Evolutionary conservation across 1,284 basidiomycete genomes (phyloP).

Genomic region (Meira nashicola): DNA sequence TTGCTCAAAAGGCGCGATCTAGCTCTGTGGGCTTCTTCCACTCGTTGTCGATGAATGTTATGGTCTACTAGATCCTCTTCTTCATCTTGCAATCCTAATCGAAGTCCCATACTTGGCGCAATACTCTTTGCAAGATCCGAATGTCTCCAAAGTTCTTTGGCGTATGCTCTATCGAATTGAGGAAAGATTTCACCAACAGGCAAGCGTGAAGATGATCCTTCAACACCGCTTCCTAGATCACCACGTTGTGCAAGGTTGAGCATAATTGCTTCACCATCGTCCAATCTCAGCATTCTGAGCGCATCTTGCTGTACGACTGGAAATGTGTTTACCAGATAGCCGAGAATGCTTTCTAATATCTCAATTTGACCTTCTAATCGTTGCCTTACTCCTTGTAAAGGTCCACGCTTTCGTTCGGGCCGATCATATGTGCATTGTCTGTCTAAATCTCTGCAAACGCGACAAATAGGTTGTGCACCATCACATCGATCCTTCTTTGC

Average conservation of each 20-base stretch:
- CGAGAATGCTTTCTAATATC: conserved; percentile 13
- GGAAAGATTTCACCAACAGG: not conserved
- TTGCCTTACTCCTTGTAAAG: conserved; percentile 16
- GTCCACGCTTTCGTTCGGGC: conserved; percentile 16
- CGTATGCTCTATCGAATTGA: not conserved
- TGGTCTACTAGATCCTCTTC: not conserved
- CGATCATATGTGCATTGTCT: conserved; percentile 16
- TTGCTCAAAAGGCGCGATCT: not conserved
- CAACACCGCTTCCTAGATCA: not conserved
- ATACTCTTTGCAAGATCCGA: conserved; percentile 6
- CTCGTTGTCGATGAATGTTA: not conserved
- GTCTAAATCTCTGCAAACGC: conserved; percentile 8
- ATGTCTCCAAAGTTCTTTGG: conserved; percentile 5
- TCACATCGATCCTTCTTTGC: conserved; percentile 18
- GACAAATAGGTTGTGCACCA: conserved; percentile 13
- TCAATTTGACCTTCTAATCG: conserved; percentile 15
- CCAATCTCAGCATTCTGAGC: not conserved
- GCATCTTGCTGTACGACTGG: not conserved
- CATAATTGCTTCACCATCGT: not conserved
- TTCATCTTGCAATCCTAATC: conserved; percentile 3
- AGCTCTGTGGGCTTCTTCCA: conserved; percentile 8
- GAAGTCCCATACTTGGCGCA: conserved; percentile 1
- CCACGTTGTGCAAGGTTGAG: not conserved
- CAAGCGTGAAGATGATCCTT: not conserved
- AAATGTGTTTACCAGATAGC: conserved; percentile 10